Evolutionary conservation across 208 protist genomes (phyloP), one percentile per base, ranked within the genome.

Genomic region (Trypanosoma melophagium): DNA sequence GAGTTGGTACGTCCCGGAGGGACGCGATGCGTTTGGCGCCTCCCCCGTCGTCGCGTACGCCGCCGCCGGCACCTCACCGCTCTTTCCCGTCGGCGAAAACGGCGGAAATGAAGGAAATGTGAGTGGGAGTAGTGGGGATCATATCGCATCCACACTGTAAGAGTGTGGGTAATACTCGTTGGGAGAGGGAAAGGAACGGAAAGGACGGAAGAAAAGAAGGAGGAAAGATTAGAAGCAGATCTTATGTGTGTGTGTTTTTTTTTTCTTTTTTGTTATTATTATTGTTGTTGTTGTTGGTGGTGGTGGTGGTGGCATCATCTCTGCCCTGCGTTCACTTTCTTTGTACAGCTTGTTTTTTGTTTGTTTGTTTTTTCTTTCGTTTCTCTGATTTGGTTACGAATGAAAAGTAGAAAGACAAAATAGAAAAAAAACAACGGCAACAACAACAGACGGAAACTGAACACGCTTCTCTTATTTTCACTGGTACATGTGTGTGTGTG

Each of bases 1-100:
- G 58, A 96, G 89, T 61, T 98, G 93, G 93, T 91, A 91, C 69
- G 92, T 96, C 56, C 90, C 90, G 38, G 84, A 90, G 50, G 77
- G 79, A 7, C 64, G 64, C 12, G 80, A 79, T 56, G 55, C 80
- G 45, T 88, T 86, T 69, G 66, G 61, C 64, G 79, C 82, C n/a
- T 76, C 72, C 1, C 76, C 80, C 40, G 66, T 77, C 35, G 66
- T 74, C 16, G 73, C 77, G 19, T 71, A 72, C 3, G 69, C 68
- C 24, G 81, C 73, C 7, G 68, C 81, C 58, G 81, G 84, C 62
- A 80, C 77, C 1, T 86, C 86, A 22, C 85, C 84, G 4, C 69
- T 90, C 17, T 83, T 87, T 58, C 77, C 38, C 35, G 28, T 13
- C 5, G 58, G 28, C 1, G 12, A 54, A 38, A 28, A 55, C 47